Conservation (phyloP, 306 rosid species). For the Cicer chorassanicum region DNA sequence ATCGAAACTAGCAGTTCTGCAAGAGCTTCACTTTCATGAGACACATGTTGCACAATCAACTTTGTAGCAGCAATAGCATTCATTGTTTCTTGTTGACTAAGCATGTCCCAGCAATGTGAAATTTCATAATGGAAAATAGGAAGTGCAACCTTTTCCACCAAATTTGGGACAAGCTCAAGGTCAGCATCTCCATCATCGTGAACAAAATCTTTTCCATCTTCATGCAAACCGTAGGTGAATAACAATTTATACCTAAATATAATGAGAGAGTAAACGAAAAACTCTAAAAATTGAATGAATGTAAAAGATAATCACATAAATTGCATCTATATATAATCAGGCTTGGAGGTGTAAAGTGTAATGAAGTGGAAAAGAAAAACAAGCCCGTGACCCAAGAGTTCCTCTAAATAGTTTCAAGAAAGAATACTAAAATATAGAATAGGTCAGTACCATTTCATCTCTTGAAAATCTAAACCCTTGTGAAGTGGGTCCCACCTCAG, state of each 20-base stretch:
- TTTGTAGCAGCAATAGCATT: slow-evolving; percentile 81
- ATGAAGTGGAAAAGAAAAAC: slow-evolving; percentile 13
- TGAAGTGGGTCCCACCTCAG: slow-evolving; percentile 95
- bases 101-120: slow-evolving; percentile 91
- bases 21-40: slow-evolving; percentile 82
- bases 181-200: slow-evolving; percentile 83
- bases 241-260: slow-evolving; percentile 75
- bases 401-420: slow-evolving; percentile 14
- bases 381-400: slow-evolving; percentile 22
- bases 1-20: slow-evolving; percentile 74
- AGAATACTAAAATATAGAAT: slow-evolving; percentile 35
- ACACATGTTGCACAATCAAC: slow-evolving; percentile 81
- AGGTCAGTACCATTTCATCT: slow-evolving; percentile 81
- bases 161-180: slow-evolving; percentile 85
- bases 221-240: slow-evolving; percentile 70
- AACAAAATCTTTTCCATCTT: slow-evolving; percentile 68
- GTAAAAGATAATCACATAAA: slow-evolving; percentile 6
- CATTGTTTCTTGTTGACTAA: slow-evolving; percentile 74
- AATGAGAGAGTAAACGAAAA: slow-evolving; percentile 19
- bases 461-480: slow-evolving; percentile 76
- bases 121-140: slow-evolving; percentile 88
- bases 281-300: slow-evolving; percentile 29
- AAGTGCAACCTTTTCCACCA: slow-evolving; percentile 94
- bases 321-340: neutral
- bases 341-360: neutral